Conservation (phyloP, 768 basidiomycete genomes). For the Tylopilus plumbeoviolaceoides region DNA sequence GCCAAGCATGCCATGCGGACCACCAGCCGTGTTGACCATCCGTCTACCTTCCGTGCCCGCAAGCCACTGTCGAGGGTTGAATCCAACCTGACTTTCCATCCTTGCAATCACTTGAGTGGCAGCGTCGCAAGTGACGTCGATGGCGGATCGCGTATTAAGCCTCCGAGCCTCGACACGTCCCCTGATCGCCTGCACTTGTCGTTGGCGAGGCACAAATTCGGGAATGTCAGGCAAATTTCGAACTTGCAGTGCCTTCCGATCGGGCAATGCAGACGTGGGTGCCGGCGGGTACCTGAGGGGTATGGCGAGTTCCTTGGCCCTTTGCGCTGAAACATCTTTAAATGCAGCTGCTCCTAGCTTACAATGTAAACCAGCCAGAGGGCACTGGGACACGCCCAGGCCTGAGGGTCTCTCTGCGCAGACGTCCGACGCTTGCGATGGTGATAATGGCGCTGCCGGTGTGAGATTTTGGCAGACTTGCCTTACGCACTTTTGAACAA, state of each 20-base stretch:
- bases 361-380: conserved; percentile 24
- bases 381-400: conserved; percentile 19
- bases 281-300: neutral
- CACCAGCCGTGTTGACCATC: neutral
- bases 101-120: conserved; percentile 20
- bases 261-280: neutral
- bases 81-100: conserved; percentile 19
- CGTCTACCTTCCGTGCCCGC: conserved; percentile 2
- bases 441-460: conserved; percentile 15
- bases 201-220: conserved; percentile 26
- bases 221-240: conserved; percentile 19
- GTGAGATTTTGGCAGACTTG: conserved; percentile 13
- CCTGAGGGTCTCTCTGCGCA: conserved; percentile 27
- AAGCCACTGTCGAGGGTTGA: conserved; percentile 3
- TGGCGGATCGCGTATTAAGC: neutral
- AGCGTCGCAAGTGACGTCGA: conserved; percentile 11
- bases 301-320: neutral
- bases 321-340: neutral
- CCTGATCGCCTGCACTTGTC: neutral
- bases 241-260: neutral
- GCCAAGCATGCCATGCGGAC: conserved; percentile 1
- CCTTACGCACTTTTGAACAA: conserved; percentile 23
- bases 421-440: conserved; percentile 25
- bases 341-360: conserved; percentile 6
- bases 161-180: neutral